Evolutionary conservation across 352 stramenopile genomes (phyloP).

Genomic region (Phytopythium helicoides): DNA sequence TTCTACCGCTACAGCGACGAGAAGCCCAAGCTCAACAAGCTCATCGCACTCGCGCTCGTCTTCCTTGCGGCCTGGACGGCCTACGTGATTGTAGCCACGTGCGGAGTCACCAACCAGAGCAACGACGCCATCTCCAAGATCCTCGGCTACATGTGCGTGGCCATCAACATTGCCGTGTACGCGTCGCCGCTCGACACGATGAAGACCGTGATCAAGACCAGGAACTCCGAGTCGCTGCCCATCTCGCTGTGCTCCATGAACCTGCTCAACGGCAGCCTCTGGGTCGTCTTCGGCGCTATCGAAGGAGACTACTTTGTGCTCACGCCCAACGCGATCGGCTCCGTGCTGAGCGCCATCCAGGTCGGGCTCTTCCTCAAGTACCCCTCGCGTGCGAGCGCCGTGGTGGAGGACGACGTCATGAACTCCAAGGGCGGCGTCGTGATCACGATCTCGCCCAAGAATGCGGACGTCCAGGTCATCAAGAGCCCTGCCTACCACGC

Average conservation of each 20-base stretch:
- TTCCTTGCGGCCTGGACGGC: constrained; percentile 15
- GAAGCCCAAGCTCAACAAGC: constrained; percentile 17
- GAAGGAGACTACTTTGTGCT: constrained; percentile 39
- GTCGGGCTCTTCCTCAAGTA: constrained; percentile 41
- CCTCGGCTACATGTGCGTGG: constrained; percentile 38
- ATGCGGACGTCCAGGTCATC: constrained; percentile 1
- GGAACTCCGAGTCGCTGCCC: constrained; percentile 40
- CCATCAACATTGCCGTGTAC: constrained; percentile 37
- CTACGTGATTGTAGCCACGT: constrained; percentile 18
- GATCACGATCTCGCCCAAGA: constrained; percentile 17
- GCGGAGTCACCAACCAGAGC: constrained; percentile 21
- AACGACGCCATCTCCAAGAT: constrained; percentile 27
- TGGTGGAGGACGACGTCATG: not conserved
- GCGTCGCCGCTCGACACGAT: constrained; percentile 46
- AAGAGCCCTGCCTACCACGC: constrained; percentile 24
- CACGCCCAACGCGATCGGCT: constrained; percentile 36
- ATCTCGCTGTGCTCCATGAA: constrained; percentile 39
- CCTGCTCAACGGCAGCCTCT: constrained; percentile 46
- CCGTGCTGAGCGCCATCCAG: constrained; percentile 33
- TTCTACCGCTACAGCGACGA: constrained; percentile 37
- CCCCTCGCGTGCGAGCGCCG: constrained; percentile 3
- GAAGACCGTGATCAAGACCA: constrained; percentile 31
- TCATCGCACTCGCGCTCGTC: constrained; percentile 13
- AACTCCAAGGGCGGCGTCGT: constrained; percentile 7
- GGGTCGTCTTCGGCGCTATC: constrained; percentile 38